These are phyloP conservation scores for Leavenworthia alabamica DNA, from an alignment of 345 rosid species.

Conservation along the genomic window DNA sequence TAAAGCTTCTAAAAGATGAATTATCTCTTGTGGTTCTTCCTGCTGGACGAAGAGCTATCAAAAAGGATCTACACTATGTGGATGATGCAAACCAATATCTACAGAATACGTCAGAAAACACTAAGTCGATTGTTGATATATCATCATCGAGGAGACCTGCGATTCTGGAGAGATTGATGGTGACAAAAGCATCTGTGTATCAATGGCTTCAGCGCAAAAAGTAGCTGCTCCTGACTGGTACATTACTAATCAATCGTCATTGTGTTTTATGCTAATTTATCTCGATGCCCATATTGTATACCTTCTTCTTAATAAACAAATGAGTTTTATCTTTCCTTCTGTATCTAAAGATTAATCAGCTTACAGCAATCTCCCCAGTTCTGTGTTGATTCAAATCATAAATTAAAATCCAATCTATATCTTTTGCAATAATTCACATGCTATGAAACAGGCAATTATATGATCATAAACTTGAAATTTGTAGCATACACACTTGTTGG, in stretches of 20 bases:
- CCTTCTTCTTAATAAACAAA: not conserved
- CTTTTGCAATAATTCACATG: not conserved
- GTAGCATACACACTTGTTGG: slow-evolving; percentile 5
- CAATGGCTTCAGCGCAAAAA: slow-evolving; percentile 55
- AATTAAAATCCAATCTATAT: slow-evolving; percentile 3
- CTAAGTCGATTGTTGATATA: slow-evolving; percentile 17
- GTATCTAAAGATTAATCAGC: not conserved
- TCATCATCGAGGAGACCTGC: slow-evolving; percentile 63
- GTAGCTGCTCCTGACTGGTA: slow-evolving; percentile 23
- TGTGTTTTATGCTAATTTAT: slow-evolving; percentile 1
- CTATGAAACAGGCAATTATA: slow-evolving; percentile 7
- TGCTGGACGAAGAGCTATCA: slow-evolving; percentile 29
- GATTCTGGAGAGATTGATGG: slow-evolving; percentile 51
- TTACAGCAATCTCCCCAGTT: not conserved
- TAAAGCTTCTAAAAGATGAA: slow-evolving; percentile 52
- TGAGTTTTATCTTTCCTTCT: not conserved
- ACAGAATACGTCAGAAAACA: slow-evolving; percentile 14
- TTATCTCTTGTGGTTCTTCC: slow-evolving; percentile 59
- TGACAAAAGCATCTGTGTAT: slow-evolving; percentile 55
- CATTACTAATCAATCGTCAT: slow-evolving; percentile 27
- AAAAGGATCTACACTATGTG: slow-evolving; percentile 1
- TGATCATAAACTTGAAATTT: slow-evolving; percentile 1
- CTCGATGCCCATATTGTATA: not conserved
- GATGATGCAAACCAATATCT: slow-evolving; percentile 25
- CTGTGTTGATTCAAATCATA: not conserved